phyloP scores from a whole-genome alignment of 106 monocot species.

The Phalaenopsis equestris region DNA sequence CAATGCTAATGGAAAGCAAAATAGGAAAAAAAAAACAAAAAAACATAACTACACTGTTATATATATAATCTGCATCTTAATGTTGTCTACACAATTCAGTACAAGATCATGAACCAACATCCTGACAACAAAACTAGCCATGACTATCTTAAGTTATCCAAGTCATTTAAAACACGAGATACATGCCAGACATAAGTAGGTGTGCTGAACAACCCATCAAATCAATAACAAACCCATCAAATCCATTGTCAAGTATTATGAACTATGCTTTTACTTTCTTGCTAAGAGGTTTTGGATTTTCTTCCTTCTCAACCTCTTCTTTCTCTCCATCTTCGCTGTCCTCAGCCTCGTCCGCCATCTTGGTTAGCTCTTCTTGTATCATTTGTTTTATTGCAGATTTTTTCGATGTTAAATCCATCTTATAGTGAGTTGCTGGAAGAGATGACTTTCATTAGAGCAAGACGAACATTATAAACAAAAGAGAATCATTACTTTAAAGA shows the following conservation, averaged over 20 bases:
- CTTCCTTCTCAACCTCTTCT: constrained; percentile 24
- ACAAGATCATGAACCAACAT: too few species aligned
- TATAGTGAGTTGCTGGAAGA: constrained; percentile 35
- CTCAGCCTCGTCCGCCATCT: constrained; percentile 44
- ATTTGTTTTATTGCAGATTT: constrained; percentile 51
- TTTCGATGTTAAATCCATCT: constrained; percentile 50
- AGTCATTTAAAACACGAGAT: not conserved
- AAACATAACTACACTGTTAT: not conserved
- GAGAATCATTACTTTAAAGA: not conserved
- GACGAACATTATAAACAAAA: not conserved
- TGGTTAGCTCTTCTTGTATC: constrained; percentile 70
- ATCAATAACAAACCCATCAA: not conserved
- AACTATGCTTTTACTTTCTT: constrained; percentile 21
- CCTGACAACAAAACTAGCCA: not conserved
- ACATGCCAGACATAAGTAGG: not conserved
- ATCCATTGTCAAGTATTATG: not conserved
- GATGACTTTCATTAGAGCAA: not conserved
- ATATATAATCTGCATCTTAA: not conserved
- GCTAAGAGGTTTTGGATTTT: not conserved
- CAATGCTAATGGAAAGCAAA: not conserved
- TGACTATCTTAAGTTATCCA: not conserved
- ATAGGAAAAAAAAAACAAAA: not conserved
- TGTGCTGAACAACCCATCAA: not conserved
- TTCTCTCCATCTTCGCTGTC: constrained; percentile 37
- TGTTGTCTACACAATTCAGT: not conserved